A percentile compares a stretch with the other conserved stretches of the same genome.
phyloP scores from a whole-genome alignment of 768 basidiomycete species.

The Phaeotremella skinneri region DNA sequence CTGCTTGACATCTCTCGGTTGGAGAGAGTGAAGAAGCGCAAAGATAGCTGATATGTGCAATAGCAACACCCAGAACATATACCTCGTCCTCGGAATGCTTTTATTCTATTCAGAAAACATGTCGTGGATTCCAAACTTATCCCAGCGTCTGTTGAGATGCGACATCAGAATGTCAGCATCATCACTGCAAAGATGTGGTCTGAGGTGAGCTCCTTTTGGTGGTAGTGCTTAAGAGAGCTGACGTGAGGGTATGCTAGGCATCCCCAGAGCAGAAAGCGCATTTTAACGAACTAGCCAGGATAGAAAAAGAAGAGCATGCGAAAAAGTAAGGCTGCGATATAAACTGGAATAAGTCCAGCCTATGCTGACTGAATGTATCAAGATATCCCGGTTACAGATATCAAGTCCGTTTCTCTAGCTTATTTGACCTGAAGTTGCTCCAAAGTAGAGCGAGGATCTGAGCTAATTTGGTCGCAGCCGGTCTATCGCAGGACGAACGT shows the following conservation, averaged over 20 bases:
- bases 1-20: too few relatives aligned
- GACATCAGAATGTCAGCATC: conserved; percentile 71
- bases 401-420: conserved; percentile 12
- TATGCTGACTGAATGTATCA: too few relatives aligned
- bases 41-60: too few relatives aligned
- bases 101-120: conserved; percentile 75
- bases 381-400: conserved; percentile 51
- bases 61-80: conserved; percentile 57
- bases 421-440: neutral
- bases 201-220: conserved; percentile 50
- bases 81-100: conserved; percentile 71
- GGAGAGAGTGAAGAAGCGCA: too few relatives aligned
- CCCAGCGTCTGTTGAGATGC: conserved; percentile 60
- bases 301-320: conserved; percentile 50
- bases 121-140: conserved; percentile 65
- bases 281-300: conserved; percentile 46
- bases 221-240: neutral
- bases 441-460: neutral
- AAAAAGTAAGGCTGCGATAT: conserved; percentile 44
- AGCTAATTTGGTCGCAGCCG: conserved; percentile 23
- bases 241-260: conserved; percentile 16
- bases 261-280: conserved; percentile 42
- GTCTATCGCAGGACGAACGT: conserved; percentile 48
- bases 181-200: conserved; percentile 72
- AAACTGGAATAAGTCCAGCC: too few relatives aligned